These are phyloP conservation scores for Furcasterigmium sp. DNA, from an alignment of 2,329 filamentous ascomycete species.

Conservation along the genomic window DNA sequence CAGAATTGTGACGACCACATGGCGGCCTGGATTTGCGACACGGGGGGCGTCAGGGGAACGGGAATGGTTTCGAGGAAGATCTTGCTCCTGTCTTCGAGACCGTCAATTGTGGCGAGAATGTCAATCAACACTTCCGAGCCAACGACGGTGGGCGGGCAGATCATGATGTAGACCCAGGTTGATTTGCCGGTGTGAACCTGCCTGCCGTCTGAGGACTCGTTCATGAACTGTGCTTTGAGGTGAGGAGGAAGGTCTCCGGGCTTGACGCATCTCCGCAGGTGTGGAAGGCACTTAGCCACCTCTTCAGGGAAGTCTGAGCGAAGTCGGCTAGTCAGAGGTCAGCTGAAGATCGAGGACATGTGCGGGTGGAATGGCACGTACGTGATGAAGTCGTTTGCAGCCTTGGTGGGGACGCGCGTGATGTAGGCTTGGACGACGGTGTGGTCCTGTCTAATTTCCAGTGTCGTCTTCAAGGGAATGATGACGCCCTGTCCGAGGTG, in stretches of 20 bases:
- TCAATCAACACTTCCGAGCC: constrained; percentile 46
- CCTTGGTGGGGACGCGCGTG: constrained; percentile 65
- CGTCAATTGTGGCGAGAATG: constrained; percentile 42
- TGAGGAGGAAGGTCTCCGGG: constrained; percentile 61
- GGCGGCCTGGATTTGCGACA: constrained; percentile 68
- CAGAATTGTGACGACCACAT: constrained; percentile 74
- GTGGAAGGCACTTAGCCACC: constrained; percentile 59
- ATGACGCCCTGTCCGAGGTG: constrained; percentile 43
- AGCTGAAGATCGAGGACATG: constrained; percentile 5
- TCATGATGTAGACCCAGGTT: constrained; percentile 54
- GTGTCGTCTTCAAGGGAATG: constrained; percentile 59
- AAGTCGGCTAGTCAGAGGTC: constrained; percentile 28
- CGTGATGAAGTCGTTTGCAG: constrained; percentile 68
- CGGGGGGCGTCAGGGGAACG: constrained; percentile 69
- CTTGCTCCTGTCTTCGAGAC: constrained; percentile 37
- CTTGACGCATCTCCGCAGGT: constrained; percentile 74
- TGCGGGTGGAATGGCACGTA: constrained; percentile 35
- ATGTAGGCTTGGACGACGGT: constrained; percentile 60
- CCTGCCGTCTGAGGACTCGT: constrained; percentile 46
- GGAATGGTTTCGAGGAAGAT: constrained; percentile 58
- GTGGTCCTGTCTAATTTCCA: constrained; percentile 57
- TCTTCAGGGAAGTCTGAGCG: constrained; percentile 53
- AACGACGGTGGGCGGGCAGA: constrained; percentile 47
- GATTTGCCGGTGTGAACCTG: constrained; percentile 56
- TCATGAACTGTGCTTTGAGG: constrained; percentile 57